Evolutionary conservation across 2,329 filamentous ascomycete genomes (phyloP).

Genomic region (Aspergillus fumigatus): DNA sequence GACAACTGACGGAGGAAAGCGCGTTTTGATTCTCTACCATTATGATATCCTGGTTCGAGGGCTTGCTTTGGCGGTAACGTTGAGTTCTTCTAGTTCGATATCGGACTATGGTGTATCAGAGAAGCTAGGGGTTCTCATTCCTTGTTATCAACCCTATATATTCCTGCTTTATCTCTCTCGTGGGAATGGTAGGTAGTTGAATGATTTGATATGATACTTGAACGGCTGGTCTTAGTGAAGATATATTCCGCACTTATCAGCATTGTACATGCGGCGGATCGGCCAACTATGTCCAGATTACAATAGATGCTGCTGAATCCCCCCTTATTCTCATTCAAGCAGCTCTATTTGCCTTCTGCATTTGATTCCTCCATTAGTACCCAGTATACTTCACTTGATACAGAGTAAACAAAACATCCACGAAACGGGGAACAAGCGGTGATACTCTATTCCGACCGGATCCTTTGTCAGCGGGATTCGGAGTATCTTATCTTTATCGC

Average conservation of each 20-base stretch:
- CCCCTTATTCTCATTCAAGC: no score
- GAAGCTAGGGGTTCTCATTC: no score
- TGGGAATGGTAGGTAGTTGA: no score
- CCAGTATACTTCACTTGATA: neutral
- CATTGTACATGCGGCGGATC: no score
- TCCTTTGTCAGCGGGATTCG: conserved; percentile 9
- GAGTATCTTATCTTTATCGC: neutral
- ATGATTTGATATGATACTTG: no score
- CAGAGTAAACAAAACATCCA: neutral
- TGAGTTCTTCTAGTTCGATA: neutral
- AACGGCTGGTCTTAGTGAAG: no score
- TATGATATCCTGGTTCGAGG: neutral
- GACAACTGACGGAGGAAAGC: neutral
- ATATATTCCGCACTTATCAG: no score
- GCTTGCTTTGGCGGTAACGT: neutral
- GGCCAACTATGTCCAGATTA: no score
- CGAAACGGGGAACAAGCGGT: neutral
- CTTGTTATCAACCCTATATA: neutral
- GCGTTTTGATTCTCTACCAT: neutral
- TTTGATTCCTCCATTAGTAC: neutral
- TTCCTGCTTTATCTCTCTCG: neutral
- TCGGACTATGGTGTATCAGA: neutral
- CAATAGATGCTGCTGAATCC: no score
- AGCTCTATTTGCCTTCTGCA: no score
- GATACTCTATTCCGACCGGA: neutral